Base-by-base conservation (phyloP, 2,329 filamentous ascomycete genomes). In the Diaporthe batatas region DNA sequence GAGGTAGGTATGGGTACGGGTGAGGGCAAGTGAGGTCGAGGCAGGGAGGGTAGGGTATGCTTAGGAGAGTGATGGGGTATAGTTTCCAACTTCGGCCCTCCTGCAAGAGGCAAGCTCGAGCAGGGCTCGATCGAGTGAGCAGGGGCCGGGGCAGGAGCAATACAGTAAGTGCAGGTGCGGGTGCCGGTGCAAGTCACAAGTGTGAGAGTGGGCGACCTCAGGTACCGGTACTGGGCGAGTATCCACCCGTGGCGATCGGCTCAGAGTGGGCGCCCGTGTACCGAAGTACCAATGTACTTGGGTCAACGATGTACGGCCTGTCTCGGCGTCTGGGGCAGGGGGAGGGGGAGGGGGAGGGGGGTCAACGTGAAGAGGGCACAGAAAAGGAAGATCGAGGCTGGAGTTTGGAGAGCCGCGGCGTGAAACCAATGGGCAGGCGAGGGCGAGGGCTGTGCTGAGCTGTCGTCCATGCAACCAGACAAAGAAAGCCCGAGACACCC, bases 191-290 rank as follows among this genome's bases (percentile, higher is more conserved):
- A 36, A 16, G 44, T 65, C 53, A 59, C 25, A 51, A 51, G n/a
- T n/a, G 39, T 49, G 70, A 39, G 32, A 53, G 34, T 57, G 32
- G 59, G 44, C 18, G 29, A 18, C n/a, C 23, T 49, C 51, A 74
- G 59, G 73, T 74, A 74, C 73, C 67, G 71, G 72, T 74, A 74
- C 72, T 39, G 53, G 34, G 8, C 42, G 36, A 57, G 72, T 72
- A 49, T 23, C 67, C 70, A 73, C 71, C 49, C 32, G 44, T 51
- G 44, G 29, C 62, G 70, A 70, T 74, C 71, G 71, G 71, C 62
- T 44, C 71, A 72, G 65, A 70, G 64, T 68, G 58, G 53, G 53
- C 65, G 70, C 44, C 44, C 54, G 71, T 64, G 62, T 69, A 68
- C 53, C 54, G 65, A 72, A 18, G 64, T 59, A 70, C 67, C 47